phyloP scores from a whole-genome alignment of 2,329 filamentous ascomycete genomes.

The Pezicula carpinea region DNA sequence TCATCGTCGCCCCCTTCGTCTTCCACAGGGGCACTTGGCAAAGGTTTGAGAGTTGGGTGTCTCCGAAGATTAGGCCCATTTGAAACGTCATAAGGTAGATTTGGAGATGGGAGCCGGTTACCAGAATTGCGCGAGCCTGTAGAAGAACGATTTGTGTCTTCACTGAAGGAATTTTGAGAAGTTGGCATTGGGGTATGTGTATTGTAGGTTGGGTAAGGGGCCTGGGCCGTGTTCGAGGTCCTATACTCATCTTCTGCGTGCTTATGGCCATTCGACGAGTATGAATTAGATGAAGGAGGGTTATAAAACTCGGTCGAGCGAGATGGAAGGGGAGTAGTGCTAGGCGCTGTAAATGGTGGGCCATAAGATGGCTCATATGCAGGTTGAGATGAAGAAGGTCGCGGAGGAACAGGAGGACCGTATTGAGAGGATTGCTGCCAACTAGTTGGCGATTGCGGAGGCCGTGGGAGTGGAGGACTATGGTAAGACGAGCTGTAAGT shows the following conservation, averaged over 20 bases:
- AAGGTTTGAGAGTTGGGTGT: conserved; percentile 28
- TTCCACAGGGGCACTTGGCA: conserved; percentile 27
- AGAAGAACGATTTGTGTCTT: conserved; percentile 19
- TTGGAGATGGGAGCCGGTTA: conserved; percentile 2
- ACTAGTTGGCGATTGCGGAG: conserved; percentile 33
- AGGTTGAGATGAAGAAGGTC: conserved; percentile 15
- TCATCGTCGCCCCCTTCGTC: conserved; percentile 20
- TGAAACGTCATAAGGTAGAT: neutral
- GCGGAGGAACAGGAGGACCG: conserved; percentile 15
- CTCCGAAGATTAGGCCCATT: conserved; percentile 20
- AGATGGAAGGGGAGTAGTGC: conserved; percentile 19
- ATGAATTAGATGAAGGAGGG: conserved; percentile 14
- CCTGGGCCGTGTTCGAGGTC: conserved; percentile 13
- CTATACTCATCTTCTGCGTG: conserved; percentile 21
- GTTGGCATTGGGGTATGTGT: conserved; percentile 13
- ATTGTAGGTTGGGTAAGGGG: conserved; percentile 20
- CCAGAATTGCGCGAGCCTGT: conserved; percentile 7
- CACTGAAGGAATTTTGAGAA: conserved; percentile 12
- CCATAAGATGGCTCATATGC: conserved; percentile 23
- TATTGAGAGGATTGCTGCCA: conserved; percentile 18
- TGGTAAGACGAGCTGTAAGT: conserved; percentile 36
- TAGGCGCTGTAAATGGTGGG: conserved; percentile 20
- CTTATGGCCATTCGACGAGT: conserved; percentile 23
- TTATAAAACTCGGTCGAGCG: conserved; percentile 20
- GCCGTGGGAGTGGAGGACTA: conserved; percentile 32